These are phyloP conservation scores for Phytophthora fragariaefolia DNA, from an alignment of 352 stramenopile species.

Conservation along the genomic window DNA sequence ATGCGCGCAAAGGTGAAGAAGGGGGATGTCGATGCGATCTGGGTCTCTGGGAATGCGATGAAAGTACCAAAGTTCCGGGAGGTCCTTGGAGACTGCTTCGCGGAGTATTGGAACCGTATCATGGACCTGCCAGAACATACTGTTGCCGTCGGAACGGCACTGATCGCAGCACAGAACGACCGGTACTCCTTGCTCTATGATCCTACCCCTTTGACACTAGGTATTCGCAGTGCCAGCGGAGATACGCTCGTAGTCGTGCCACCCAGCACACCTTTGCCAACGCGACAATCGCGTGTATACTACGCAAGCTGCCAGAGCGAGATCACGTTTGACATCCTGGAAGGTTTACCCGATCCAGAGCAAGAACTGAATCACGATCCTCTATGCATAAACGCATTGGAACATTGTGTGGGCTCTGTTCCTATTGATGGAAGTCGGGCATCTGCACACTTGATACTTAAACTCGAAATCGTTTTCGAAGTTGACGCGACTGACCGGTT, in stretches of 20 bases:
- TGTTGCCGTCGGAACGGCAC: conserved; percentile 26
- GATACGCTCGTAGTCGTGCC: conserved; percentile 39
- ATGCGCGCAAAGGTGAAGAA: conserved; percentile 21
- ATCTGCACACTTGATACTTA: conserved; percentile 37
- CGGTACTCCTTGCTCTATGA: conserved; percentile 21
- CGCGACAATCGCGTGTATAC: conserved; percentile 37
- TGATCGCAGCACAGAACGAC: conserved; percentile 15
- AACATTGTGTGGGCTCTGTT: conserved; percentile 35
- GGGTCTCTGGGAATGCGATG: conserved; percentile 45
- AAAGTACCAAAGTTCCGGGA: conserved; percentile 33
- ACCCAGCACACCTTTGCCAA: conserved; percentile 25
- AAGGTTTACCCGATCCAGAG: conserved; percentile 26
- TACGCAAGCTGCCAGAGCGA: conserved; percentile 44
- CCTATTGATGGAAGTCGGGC: conserved; percentile 33
- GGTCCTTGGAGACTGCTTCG: conserved; percentile 32
- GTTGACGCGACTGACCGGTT: conserved; percentile 28
- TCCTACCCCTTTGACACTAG: conserved; percentile 36
- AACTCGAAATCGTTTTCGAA: conserved; percentile 44
- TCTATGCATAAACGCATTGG: conserved; percentile 2
- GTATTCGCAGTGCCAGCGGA: conserved; percentile 41
- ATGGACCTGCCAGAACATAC: conserved; percentile 25
- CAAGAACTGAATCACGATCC: conserved; percentile 11
- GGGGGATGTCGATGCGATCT: conserved; percentile 37
- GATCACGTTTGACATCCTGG: conserved; percentile 40
- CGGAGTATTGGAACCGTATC: conserved; percentile 10